Base-by-base conservation (phyloP, 768 basidiomycete genomes). In the Boletus subparvulus region DNA sequence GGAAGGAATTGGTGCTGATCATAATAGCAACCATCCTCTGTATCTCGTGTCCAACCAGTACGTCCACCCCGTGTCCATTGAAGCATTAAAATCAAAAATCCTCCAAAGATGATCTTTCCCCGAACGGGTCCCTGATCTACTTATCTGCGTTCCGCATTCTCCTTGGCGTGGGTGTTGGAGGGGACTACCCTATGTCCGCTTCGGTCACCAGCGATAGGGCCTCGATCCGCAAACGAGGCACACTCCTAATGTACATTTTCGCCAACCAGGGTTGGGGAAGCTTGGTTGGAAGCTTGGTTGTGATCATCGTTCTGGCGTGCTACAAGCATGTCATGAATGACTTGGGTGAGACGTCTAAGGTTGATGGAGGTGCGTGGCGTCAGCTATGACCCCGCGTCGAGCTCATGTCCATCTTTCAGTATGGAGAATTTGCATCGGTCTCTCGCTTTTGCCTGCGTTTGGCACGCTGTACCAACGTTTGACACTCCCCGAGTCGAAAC, bases 241-340 rank as follows among this genome's bases (percentile, higher is more conserved):
- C 85, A 0, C 78, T 92, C 72, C 78, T 92, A n/a, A 78, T 84
- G 21, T 89, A 87, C 65, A 87, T 89, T 62, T 90, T 90, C 62
- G 78, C 86, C 1, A 86, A 85, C 68, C 86, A 90, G 69, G 90
- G 89, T 12, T 90, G 88, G 87, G 89, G 90, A 30, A 83, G 78
- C 41, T 78, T 92, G 52, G 64, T 83, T 36, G 90, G 87, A 9
- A 78, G 78, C 46, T 66, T 91, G 57, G 77, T 78, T 24, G 83
- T 83, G 6, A 80, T 90, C 64, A 74, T 90, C 60, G 82, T 88
- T 19, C 75, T 91, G 32, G 74, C 79, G 2, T 79, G 78, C 40
- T 91, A 88, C 74, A 84, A 83, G 63, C 69, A 75, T 56, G 79
- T 79, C 10, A 88, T 91, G 80, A 77, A 88, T 41, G 80, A 71